Conservation (phyloP, 306 rosid species). For the Sicyos baderoa region DNA sequence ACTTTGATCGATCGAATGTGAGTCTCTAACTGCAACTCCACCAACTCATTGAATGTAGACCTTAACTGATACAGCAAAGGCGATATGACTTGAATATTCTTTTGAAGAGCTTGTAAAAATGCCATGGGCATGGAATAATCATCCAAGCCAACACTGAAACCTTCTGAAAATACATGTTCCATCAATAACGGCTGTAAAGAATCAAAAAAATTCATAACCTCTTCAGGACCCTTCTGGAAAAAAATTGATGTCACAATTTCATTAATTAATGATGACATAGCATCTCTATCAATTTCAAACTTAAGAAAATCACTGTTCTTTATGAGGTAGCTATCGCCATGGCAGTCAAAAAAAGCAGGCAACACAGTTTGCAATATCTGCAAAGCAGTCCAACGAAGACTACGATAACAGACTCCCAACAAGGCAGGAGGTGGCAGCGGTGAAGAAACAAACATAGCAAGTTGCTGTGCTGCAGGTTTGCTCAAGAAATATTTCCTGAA, state of each 20-base stretch:
- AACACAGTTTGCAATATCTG: constrained; percentile 70
- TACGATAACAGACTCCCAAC: constrained; percentile 33
- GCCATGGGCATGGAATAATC: constrained; percentile 59
- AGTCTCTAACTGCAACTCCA: constrained; percentile 65
- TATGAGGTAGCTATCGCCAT: constrained; percentile 48
- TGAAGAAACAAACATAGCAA: constrained; percentile 65
- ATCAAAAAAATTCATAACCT: constrained; percentile 62
- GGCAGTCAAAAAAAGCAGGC: constrained; percentile 54
- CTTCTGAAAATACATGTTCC: constrained; percentile 72
- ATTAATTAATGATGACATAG: constrained; percentile 44
- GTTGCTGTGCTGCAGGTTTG: constrained; percentile 50
- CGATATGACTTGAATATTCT: constrained; percentile 40
- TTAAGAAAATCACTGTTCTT: constrained; percentile 49
- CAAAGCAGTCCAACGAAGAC: constrained; percentile 64
- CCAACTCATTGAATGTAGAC: constrained; percentile 54
- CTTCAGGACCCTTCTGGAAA: constrained; percentile 70
- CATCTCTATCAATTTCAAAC: constrained; percentile 46
- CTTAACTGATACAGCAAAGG: constrained; percentile 57
- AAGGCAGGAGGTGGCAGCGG: constrained; percentile 63
- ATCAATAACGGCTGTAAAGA: constrained; percentile 73
- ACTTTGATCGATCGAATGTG: constrained; percentile 41
- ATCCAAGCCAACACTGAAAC: constrained; percentile 73
- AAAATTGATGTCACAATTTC: constrained; percentile 75
- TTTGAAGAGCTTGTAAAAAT: constrained; percentile 27
- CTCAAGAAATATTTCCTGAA: constrained; percentile 39